Conservation (phyloP, 164 flowering plant species). For the Nymphaea colorata region DNA sequence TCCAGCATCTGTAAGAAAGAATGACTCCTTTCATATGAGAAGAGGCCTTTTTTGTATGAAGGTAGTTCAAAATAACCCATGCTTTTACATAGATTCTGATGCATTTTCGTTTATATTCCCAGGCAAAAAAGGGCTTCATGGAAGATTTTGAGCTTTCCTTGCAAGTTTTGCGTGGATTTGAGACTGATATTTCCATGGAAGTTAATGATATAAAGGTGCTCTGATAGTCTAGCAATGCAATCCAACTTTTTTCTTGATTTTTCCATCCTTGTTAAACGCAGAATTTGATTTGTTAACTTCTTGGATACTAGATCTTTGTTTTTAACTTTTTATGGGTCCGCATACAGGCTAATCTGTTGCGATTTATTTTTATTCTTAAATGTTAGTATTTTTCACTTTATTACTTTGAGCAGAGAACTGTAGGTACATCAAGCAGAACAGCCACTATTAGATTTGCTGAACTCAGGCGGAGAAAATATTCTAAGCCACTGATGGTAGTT, state of each 20-base stretch:
- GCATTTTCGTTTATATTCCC: background rate
- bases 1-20: too few species aligned
- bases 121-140: slow-evolving; percentile 98
- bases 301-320: background rate
- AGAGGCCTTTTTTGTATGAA: too few species aligned
- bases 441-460: slow-evolving; percentile 52
- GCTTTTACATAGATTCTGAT: background rate
- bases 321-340: too few species aligned
- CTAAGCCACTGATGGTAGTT: slow-evolving; percentile 79
- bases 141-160: slow-evolving; percentile 94
- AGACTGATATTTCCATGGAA: slow-evolving; percentile 74
- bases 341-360: background rate
- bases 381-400: background rate
- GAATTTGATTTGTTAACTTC: background rate
- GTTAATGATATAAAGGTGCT: slow-evolving; percentile 92
- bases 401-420: slow-evolving; percentile 42
- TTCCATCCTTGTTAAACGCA: background rate
- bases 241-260: too few species aligned
- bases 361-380: background rate
- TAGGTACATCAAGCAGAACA: slow-evolving; percentile 51
- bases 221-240: background rate
- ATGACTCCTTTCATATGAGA: too few species aligned
- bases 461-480: slow-evolving; percentile 63
- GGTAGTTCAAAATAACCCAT: too few species aligned
- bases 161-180: slow-evolving; percentile 96